A percentile compares a stretch with the other conserved stretches of the same genome.
phyloP scores from a whole-genome alignment of 768 basidiomycete genomes.

The Suillus luteus region DNA sequence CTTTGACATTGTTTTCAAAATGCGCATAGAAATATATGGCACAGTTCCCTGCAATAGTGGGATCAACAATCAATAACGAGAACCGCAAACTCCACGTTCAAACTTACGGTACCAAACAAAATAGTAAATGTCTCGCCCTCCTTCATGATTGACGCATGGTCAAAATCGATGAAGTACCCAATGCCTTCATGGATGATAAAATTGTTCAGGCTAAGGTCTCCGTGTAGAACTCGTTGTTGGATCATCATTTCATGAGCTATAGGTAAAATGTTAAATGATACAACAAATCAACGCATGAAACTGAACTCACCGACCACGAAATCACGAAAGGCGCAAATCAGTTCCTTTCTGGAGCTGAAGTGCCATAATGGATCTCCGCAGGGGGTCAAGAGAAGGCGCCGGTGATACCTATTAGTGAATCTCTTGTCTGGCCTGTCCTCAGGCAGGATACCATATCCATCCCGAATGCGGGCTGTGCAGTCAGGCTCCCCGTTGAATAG shows the following conservation, averaged over 20 bases:
- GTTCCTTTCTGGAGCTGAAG: slow-evolving; percentile 6
- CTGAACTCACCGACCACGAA: slow-evolving; percentile 3
- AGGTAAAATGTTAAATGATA: neutral
- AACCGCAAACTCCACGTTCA: neutral
- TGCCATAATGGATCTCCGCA: neutral
- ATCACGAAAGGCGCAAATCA: slow-evolving; percentile 12
- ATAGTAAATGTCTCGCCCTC: neutral
- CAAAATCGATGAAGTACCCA: neutral
- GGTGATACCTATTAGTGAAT: neutral
- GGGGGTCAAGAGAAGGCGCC: neutral
- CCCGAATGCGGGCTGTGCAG: neutral
- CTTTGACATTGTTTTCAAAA: neutral
- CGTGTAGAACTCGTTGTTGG: neutral
- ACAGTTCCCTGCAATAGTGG: neutral
- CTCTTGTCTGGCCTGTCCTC: neutral
- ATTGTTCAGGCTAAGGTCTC: slow-evolving; percentile 4
- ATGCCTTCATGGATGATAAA: neutral
- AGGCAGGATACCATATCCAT: too few species aligned
- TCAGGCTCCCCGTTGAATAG: neutral
- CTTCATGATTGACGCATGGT: neutral
- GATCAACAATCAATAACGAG: neutral
- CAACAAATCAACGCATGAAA: neutral
- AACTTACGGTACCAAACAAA: neutral
- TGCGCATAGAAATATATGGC: neutral
- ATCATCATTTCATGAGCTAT: neutral